Conservation (phyloP, 2,329 filamentous ascomycete genomes). For the Truncatella angustata region DNA sequence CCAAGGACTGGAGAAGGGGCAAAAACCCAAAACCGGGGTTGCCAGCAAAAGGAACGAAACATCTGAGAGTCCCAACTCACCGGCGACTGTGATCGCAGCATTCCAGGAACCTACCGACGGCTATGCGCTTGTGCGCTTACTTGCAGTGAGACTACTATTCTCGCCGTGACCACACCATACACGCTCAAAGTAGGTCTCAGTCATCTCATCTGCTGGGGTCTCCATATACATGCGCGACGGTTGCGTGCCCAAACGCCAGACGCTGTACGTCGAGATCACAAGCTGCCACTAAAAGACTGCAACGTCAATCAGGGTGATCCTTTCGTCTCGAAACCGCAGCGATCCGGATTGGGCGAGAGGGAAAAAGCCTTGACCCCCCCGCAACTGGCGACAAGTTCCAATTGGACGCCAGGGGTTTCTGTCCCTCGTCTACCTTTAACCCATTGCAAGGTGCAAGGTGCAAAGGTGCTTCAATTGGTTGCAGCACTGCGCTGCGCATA, state of each 20-base stretch:
- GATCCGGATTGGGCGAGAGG: conserved; percentile 25
- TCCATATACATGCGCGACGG: too few relatives aligned
- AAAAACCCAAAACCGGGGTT: not conserved
- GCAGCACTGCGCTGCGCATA: not conserved
- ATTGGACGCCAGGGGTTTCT: conserved; percentile 27
- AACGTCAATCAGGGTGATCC: conserved; percentile 46
- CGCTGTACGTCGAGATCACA: conserved; percentile 3
- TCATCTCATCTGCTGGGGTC: too few relatives aligned
- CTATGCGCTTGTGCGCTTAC: not conserved
- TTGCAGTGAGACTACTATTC: not conserved
- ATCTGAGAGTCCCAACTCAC: not conserved
- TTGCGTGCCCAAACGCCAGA: conserved; percentile 5
- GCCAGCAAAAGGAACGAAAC: not conserved
- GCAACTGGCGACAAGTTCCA: conserved; percentile 16
- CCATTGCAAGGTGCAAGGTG: conserved; percentile 13
- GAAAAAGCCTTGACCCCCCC: conserved; percentile 30
- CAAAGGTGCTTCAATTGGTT: too few relatives aligned
- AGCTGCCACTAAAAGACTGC: conserved; percentile 25
- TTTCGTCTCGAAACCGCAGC: conserved; percentile 37
- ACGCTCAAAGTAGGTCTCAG: not conserved
- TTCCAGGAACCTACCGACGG: not conserved
- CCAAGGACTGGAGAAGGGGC: not conserved
- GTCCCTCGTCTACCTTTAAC: conserved; percentile 15
- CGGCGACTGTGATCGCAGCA: not conserved
- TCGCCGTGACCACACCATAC: too few relatives aligned